A percentile compares a stretch with the other conserved stretches of the same genome.
phyloP scores from a whole-genome alignment of 2,329 filamentous ascomycete genomes.

The Aspergillus eucalypticola region DNA sequence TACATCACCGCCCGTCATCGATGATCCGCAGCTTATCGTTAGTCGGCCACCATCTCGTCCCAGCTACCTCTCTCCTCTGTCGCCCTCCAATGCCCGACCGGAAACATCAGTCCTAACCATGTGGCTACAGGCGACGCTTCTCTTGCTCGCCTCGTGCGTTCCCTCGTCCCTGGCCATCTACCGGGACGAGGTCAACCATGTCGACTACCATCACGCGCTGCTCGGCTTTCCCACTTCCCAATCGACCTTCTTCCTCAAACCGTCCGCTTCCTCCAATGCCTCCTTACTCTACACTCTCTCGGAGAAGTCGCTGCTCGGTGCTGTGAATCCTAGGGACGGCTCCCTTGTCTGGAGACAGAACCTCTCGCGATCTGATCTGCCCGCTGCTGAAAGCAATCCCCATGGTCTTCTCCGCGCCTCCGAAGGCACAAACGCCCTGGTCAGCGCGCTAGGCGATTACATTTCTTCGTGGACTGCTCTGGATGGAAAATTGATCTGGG shows the following conservation, averaged over 20 bases:
- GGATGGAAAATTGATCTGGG: constrained; percentile 78
- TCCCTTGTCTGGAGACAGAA: constrained; percentile 83
- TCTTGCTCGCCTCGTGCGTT: constrained; percentile 48
- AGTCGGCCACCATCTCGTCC: background rate
- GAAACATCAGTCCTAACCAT: constrained; percentile 35
- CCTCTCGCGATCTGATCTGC: constrained; percentile 52
- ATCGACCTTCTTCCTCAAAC: constrained; percentile 93
- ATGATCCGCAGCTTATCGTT: constrained; percentile 1
- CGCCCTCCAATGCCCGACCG: constrained; percentile 35
- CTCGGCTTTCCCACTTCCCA: constrained; percentile 78
- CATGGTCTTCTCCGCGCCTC: constrained; percentile 63
- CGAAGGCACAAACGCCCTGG: constrained; percentile 75
- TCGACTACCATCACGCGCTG: constrained; percentile 91
- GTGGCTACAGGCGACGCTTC: constrained; percentile 43
- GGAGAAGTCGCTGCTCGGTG: constrained; percentile 78
- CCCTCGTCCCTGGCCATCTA: constrained; percentile 68
- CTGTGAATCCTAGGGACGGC: constrained; percentile 85
- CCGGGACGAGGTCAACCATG: constrained; percentile 83
- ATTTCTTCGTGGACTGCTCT: constrained; percentile 82
- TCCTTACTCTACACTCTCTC: constrained; percentile 90
- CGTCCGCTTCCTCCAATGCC: constrained; percentile 76
- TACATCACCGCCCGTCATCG: background rate
- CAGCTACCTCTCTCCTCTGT: constrained; percentile 3
- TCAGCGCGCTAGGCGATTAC: constrained; percentile 68
- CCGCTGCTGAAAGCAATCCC: constrained; percentile 18